A percentile compares a stretch with the other conserved stretches of the same genome.
phyloP scores from a whole-genome alignment of 2,329 filamentous ascomycete species.

The Huntiella bhutanensis region DNA sequence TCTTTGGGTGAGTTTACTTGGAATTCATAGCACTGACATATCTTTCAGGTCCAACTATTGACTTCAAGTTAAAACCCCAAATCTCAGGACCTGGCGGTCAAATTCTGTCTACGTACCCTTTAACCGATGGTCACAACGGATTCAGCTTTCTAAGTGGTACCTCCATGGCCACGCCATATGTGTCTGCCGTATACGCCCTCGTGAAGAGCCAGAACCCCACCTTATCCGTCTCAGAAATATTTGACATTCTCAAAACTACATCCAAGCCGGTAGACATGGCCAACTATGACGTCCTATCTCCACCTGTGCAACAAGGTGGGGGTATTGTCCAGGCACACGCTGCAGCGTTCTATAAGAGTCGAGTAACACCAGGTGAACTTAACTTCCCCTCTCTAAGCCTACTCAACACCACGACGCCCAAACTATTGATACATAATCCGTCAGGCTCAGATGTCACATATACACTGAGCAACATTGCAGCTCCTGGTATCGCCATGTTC shows the following conservation, averaged over 20 bases:
- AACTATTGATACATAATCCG: slow-evolving; percentile 4
- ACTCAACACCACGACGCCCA: neutral
- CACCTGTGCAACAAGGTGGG: slow-evolving; percentile 19
- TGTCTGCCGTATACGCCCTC: slow-evolving; percentile 31
- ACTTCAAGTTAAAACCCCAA: slow-evolving; percentile 17
- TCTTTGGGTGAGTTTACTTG: neutral
- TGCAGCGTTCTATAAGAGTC: slow-evolving; percentile 12
- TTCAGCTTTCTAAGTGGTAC: slow-evolving; percentile 28
- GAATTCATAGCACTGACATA: neutral
- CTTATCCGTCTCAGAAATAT: slow-evolving; percentile 16
- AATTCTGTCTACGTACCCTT: slow-evolving; percentile 18
- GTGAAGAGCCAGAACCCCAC: slow-evolving; percentile 18
- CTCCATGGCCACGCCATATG: slow-evolving; percentile 36
- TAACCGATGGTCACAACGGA: slow-evolving; percentile 11
- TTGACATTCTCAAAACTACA: slow-evolving; percentile 17
- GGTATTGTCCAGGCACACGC: slow-evolving; percentile 19
- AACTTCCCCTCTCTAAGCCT: neutral
- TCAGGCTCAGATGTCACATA: slow-evolving; percentile 1
- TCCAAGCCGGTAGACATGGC: slow-evolving; percentile 16
- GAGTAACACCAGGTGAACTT: neutral
- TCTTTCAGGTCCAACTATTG: slow-evolving; percentile 11
- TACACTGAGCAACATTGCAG: neutral
- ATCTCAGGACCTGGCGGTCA: slow-evolving; percentile 19
- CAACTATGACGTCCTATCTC: slow-evolving; percentile 16
- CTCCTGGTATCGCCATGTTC: slow-evolving; percentile 6